Percentiles rank a stretch among this genome's conserved stretches.
These are phyloP conservation scores for Zalaria sp. DNA, from an alignment of 2,329 filamentous ascomycete genomes.

Conservation along the genomic window DNA sequence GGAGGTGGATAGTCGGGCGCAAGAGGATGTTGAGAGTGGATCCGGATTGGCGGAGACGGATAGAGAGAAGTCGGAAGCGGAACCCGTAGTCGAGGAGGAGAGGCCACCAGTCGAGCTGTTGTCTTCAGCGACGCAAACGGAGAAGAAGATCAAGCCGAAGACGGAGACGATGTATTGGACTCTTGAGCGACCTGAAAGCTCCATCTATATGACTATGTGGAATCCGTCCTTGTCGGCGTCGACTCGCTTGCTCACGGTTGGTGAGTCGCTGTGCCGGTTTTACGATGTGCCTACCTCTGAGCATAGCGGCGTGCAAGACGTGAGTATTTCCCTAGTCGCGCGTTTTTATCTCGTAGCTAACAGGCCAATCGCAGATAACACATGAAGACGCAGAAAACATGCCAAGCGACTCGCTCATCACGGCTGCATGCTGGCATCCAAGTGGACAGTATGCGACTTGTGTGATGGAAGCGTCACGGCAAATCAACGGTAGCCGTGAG, in stretches of 20 bases:
- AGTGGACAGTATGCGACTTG: constrained; percentile 15
- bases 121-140: constrained; percentile 16
- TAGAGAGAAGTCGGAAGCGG: constrained; percentile 9
- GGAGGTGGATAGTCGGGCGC: constrained; percentile 28
- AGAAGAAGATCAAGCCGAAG: constrained; percentile 15
- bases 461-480: constrained; percentile 12
- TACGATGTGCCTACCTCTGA: constrained; percentile 14
- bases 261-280: constrained; percentile 18
- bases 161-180: constrained; percentile 19
- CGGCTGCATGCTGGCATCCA: constrained; percentile 20
- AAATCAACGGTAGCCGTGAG: constrained; percentile 7
- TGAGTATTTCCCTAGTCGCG: neutral
- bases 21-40: constrained; percentile 16
- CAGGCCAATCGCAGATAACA: neutral
- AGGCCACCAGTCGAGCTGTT: constrained; percentile 1
- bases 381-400: constrained; percentile 14
- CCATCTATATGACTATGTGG: constrained; percentile 15
- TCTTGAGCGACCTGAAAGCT: constrained; percentile 16
- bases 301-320: neutral
- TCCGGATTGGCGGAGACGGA: constrained; percentile 12
- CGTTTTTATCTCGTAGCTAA: neutral
- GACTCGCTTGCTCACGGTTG: constrained; percentile 16
- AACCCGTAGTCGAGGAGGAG: constrained; percentile 10
- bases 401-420: constrained; percentile 13
- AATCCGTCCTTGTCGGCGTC: constrained; percentile 11